These are phyloP conservation scores for Pleodorina starrii DNA, from an alignment of 139 green algal species.

Conservation along the genomic window DNA sequence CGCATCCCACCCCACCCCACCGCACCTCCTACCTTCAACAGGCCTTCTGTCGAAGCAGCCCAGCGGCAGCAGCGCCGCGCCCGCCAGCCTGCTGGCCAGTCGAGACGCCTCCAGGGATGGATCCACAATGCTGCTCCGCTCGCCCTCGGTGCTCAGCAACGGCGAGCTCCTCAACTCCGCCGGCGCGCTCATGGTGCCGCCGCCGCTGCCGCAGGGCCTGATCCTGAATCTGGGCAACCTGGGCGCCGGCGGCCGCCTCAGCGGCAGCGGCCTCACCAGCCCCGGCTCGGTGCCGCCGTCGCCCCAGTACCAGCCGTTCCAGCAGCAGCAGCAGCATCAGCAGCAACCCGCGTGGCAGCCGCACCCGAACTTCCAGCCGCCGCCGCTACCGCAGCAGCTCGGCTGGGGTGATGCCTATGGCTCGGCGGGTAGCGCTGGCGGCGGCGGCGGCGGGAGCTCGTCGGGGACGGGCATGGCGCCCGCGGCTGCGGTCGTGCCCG, in stretches of 20 bases:
- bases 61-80: neutral
- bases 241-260: neutral
- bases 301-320: neutral
- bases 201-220: neutral
- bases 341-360: neutral
- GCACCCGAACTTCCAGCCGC: neutral
- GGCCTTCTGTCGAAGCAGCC: constrained; percentile 27
- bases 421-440: neutral
- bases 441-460: neutral
- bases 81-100: constrained; percentile 1
- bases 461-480: constrained; percentile 3
- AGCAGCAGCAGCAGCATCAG: neutral
- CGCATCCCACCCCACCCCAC: too few relatives aligned
- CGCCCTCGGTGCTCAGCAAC: constrained; percentile 12
- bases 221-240: neutral
- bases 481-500: neutral
- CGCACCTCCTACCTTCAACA: too few relatives aligned
- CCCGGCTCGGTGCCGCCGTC: constrained; percentile 29
- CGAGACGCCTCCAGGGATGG: constrained; percentile 30
- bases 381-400: neutral
- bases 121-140: neutral
- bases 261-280: neutral
- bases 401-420: neutral
- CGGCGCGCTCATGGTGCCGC: neutral
- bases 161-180: neutral